These are phyloP conservation scores for Clonostachys rosea DNA, from an alignment of 2,329 filamentous ascomycete genomes.

Conservation along the genomic window DNA sequence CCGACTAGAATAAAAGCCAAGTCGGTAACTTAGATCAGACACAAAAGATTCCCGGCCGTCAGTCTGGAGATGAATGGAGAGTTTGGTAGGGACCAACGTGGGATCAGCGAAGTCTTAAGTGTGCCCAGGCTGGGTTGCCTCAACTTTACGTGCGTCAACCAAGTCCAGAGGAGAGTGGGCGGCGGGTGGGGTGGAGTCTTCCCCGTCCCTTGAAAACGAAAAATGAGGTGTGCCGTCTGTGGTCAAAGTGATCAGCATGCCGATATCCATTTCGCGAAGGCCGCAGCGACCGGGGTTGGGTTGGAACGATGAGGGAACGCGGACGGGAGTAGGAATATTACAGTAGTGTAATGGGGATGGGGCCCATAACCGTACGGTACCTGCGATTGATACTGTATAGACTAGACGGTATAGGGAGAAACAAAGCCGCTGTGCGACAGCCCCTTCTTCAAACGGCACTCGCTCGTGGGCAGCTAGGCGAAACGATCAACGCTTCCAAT, in stretches of 20 bases:
- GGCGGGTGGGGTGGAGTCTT: conserved; percentile 31
- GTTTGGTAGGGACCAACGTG: conserved; percentile 27
- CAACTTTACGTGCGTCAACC: conserved; percentile 32
- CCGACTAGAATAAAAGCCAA: conserved; percentile 37
- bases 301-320: conserved; percentile 25
- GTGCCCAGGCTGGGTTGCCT: conserved; percentile 22
- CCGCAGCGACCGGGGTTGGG: conserved; percentile 37
- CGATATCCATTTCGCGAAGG: conserved; percentile 44
- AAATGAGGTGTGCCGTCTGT: conserved; percentile 44
- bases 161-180: conserved; percentile 16
- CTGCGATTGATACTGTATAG: conserved; percentile 3
- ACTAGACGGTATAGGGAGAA: background rate
- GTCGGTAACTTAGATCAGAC: conserved; percentile 35
- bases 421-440: no score
- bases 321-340: background rate
- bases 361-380: background rate
- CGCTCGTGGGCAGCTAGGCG: no score
- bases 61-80: conserved; percentile 22
- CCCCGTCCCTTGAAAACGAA: conserved; percentile 18
- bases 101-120: conserved; percentile 60
- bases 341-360: background rate
- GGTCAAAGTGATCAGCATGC: conserved; percentile 49
- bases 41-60: conserved; percentile 23
- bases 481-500: no score
- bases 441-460: no score